Evolutionary conservation across 768 basidiomycete species (phyloP).

Genomic region (Crassisporium funariophilum): DNA sequence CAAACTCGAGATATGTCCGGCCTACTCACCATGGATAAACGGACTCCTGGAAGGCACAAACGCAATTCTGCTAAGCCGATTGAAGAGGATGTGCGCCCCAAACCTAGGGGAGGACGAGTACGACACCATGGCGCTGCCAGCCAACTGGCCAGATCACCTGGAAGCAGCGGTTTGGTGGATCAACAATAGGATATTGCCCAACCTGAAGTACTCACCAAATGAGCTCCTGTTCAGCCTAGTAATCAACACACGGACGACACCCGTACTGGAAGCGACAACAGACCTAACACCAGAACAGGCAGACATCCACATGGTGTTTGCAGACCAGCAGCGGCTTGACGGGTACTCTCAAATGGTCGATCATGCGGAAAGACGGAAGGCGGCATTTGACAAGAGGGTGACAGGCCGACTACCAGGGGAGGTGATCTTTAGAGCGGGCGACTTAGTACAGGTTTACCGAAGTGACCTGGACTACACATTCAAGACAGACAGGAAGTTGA

Average conservation of each 20-base stretch:
- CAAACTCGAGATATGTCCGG: constrained; percentile 20
- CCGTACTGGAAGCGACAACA: no score
- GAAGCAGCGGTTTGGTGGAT: no score
- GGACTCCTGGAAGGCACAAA: constrained; percentile 30
- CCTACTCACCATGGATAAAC: constrained; percentile 45
- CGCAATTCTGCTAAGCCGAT: constrained; percentile 24
- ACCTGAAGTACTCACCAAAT: no score
- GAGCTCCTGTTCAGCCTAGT: constrained; percentile 33
- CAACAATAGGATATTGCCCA: no score
- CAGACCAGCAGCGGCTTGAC: constrained; percentile 30
- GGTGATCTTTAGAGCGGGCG: constrained; percentile 24
- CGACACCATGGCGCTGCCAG: no score
- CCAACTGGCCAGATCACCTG: no score
- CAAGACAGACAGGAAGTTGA: constrained; percentile 27
- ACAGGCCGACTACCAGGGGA: constrained; percentile 28
- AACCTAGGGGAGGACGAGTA: no score
- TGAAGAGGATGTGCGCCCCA: constrained; percentile 35
- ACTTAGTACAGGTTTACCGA: constrained; percentile 33
- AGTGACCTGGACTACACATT: constrained; percentile 28
- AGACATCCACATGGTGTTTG: constrained; percentile 27
- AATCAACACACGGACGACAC: no score
- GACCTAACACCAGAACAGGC: constrained; percentile 2
- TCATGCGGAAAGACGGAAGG: constrained; percentile 28
- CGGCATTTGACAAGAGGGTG: no score
- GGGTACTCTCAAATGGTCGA: constrained; percentile 24